Evolutionary conservation across 139 green algal species (phyloP).

Genomic region (Chlamydomonas urium): DNA sequence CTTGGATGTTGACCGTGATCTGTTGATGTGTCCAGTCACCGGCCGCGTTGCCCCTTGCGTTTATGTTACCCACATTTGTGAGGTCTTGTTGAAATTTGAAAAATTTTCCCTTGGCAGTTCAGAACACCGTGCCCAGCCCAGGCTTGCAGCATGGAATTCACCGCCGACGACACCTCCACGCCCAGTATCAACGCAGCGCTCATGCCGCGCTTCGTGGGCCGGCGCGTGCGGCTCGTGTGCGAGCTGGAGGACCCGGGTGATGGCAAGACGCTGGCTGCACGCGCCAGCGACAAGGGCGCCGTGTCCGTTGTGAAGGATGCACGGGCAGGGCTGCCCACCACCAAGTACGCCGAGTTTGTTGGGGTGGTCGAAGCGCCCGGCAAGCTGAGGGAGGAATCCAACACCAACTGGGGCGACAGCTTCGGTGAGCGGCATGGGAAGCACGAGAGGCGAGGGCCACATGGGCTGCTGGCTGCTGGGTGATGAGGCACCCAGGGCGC

Average conservation of each 20-base stretch:
- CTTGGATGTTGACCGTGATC: too few species aligned
- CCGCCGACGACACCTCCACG: background rate
- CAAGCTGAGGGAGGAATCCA: background rate
- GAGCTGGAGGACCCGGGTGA: conserved; percentile 7
- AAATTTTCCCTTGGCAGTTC: too few species aligned
- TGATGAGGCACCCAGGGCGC: too few species aligned
- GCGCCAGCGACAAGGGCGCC: background rate
- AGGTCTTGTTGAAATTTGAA: too few species aligned
- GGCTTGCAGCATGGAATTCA: too few species aligned
- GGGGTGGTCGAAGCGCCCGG: background rate
- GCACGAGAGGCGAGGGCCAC: too few species aligned
- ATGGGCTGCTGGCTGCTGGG: too few species aligned
- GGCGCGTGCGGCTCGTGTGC: background rate
- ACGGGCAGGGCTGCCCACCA: background rate
- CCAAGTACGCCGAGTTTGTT: conserved; percentile 12
- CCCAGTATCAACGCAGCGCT: conserved; percentile 12
- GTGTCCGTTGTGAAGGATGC: background rate
- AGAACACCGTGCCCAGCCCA: too few species aligned
- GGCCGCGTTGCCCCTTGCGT: too few species aligned
- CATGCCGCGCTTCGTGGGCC: conserved; percentile 2
- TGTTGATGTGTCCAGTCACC: too few species aligned
- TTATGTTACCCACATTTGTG: too few species aligned
- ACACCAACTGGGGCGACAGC: conserved; percentile 11
- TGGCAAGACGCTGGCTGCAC: background rate
- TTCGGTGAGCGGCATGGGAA: conserved; percentile 16